Evolutionary conservation across 2,329 filamentous ascomycete species (phyloP).

Genomic region (Phaeosphaeria sp.): DNA sequence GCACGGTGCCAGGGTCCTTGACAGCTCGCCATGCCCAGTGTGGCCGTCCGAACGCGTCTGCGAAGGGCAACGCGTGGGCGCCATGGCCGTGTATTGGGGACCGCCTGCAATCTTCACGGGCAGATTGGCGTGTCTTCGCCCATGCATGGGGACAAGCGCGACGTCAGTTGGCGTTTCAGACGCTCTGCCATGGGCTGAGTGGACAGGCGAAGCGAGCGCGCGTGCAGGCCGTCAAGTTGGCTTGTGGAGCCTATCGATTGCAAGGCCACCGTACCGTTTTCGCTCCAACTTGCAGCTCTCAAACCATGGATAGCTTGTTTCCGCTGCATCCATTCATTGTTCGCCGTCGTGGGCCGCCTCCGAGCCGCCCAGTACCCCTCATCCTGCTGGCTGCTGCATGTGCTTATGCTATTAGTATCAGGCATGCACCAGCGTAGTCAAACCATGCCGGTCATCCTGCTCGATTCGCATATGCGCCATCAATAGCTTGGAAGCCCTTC

Average conservation of each 20-base stretch:
- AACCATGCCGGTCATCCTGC: conserved; percentile 15
- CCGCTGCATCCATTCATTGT: not conserved
- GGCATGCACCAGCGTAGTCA: not conserved
- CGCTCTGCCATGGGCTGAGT: conserved; percentile 3
- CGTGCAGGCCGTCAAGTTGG: conserved; percentile 7
- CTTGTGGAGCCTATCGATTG: conserved; percentile 17
- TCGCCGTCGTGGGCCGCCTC: not conserved
- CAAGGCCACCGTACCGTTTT: conserved; percentile 10
- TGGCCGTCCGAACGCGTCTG: conserved; percentile 4
- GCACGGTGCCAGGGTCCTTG: conserved; percentile 16
- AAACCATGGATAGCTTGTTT: not conserved
- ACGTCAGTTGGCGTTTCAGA: conserved; percentile 18
- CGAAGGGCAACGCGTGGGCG: conserved; percentile 8
- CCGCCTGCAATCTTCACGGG: conserved; percentile 3
- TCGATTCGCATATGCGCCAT: conserved; percentile 33
- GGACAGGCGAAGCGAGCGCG: conserved; percentile 13
- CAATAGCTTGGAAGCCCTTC: conserved; percentile 14
- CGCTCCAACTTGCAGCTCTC: conserved; percentile 2
- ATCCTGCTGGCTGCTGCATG: not conserved
- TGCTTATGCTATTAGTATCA: not conserved
- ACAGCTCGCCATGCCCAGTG: conserved; percentile 4
- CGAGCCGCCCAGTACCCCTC: not conserved
- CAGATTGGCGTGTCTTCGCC: not conserved
- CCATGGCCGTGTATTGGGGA: conserved; percentile 2
- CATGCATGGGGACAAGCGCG: conserved; percentile 3